Evolutionary conservation across 1,284 basidiomycete genomes (phyloP).

Genomic region (Cutaneotrichosporon sp.): DNA sequence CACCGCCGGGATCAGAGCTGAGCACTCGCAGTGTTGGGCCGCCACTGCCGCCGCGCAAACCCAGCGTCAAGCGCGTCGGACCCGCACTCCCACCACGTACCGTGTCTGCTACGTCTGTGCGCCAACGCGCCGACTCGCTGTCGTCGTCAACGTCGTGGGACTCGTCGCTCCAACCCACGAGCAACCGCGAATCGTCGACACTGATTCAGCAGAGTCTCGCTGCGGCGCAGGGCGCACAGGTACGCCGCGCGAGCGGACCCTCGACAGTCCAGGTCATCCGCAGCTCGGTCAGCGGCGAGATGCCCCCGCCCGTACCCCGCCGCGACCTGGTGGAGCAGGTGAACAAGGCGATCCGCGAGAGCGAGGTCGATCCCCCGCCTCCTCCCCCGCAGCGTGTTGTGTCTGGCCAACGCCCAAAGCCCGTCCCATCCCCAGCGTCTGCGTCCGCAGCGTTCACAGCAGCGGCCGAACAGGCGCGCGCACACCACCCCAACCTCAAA

Average conservation of each 20-base stretch:
- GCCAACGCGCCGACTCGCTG: slow-evolving; percentile 5
- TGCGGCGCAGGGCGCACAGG: slow-evolving; percentile 7
- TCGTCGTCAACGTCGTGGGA: slow-evolving; percentile 14
- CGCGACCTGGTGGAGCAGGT: slow-evolving; percentile 16
- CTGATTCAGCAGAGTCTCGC: slow-evolving; percentile 21
- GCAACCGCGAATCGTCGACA: slow-evolving; percentile 6
- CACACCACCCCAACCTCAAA: slow-evolving; percentile 10
- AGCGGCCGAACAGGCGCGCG: slow-evolving; percentile 6
- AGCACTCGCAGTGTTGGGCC: slow-evolving; percentile 2
- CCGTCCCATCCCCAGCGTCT: background rate
- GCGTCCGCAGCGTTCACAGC: slow-evolving; percentile 3
- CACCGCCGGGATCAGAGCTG: background rate
- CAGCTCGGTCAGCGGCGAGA: slow-evolving; percentile 4
- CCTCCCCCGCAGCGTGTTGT: slow-evolving; percentile 11
- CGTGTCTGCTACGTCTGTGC: background rate
- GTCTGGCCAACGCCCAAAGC: background rate
- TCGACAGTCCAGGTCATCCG: slow-evolving; percentile 17
- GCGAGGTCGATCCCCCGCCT: slow-evolving; percentile 11
- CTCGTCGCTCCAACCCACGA: slow-evolving; percentile 15
- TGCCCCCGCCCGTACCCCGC: background rate
- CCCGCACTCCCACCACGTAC: slow-evolving; percentile 2
- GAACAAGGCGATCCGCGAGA: slow-evolving; percentile 13
- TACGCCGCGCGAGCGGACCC: slow-evolving; percentile 2
- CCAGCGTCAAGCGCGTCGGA: slow-evolving; percentile 6
- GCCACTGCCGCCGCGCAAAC: slow-evolving; percentile 19